Percentiles rank a stretch among this genome's conserved stretches.
These are phyloP conservation scores for Opeltia flavorubescens DNA, from an alignment of 495 filamentous ascomycete genomes.

Conservation along the genomic window DNA sequence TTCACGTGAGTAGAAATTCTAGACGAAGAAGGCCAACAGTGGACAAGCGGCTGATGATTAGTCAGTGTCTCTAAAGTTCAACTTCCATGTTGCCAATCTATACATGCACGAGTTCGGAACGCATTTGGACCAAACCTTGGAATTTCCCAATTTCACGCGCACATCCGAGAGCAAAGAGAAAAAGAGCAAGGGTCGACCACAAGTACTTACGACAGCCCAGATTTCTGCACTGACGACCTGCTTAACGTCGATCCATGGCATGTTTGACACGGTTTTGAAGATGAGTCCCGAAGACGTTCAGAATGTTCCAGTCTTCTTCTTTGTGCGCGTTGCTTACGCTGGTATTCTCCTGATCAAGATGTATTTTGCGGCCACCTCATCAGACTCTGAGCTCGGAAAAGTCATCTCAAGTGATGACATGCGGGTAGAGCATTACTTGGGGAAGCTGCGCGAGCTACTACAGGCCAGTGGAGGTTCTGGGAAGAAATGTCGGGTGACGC, in stretches of 20 bases:
- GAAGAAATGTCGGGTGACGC: slow-evolving; percentile 48
- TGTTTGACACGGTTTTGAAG: slow-evolving; percentile 53
- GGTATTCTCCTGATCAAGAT: slow-evolving; percentile 81
- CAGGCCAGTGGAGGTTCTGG: slow-evolving; percentile 46
- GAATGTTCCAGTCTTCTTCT: slow-evolving; percentile 59
- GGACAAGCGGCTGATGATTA: neutral
- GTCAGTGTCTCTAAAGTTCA: slow-evolving; percentile 6
- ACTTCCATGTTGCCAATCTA: slow-evolving; percentile 40
- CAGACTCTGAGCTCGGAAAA: slow-evolving; percentile 56
- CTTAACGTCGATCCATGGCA: slow-evolving; percentile 55
- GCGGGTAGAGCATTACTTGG: slow-evolving; percentile 61
- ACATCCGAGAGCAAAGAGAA: slow-evolving; percentile 9
- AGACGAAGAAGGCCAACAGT: neutral
- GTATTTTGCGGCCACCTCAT: slow-evolving; percentile 58
- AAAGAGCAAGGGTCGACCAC: slow-evolving; percentile 17
- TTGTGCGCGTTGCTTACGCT: slow-evolving; percentile 69
- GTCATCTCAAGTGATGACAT: slow-evolving; percentile 63
- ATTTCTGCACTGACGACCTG: slow-evolving; percentile 60
- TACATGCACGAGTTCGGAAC: slow-evolving; percentile 83
- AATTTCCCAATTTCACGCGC: slow-evolving; percentile 40
- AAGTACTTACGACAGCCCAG: slow-evolving; percentile 43
- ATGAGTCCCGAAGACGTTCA: slow-evolving; percentile 49
- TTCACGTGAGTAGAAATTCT: slow-evolving; percentile 16
- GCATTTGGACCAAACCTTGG: slow-evolving; percentile 52
- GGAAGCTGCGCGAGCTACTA: slow-evolving; percentile 52